These are phyloP conservation scores for Aspergillus awamori DNA, from an alignment of 2,329 filamentous ascomycete genomes.

Conservation along the genomic window DNA sequence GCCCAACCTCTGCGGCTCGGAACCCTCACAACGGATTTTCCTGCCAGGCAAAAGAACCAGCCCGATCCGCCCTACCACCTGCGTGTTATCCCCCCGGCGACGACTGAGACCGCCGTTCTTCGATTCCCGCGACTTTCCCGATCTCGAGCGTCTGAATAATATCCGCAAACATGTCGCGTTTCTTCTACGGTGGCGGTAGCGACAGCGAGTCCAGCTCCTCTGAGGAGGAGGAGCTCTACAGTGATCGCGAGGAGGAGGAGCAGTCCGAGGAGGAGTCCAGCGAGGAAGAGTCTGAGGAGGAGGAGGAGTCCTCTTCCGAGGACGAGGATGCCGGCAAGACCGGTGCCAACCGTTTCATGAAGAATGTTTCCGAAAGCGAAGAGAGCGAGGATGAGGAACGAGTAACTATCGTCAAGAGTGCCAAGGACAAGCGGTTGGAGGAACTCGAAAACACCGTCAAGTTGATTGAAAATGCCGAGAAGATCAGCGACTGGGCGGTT, in stretches of 20 bases:
- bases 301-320: constrained; percentile 54
- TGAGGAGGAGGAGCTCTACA: constrained; percentile 95
- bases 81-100: constrained; percentile 18
- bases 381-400: constrained; percentile 84
- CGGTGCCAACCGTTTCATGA: constrained; percentile 84
- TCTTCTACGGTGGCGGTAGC: constrained; percentile 95
- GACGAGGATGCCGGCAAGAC: constrained; percentile 61
- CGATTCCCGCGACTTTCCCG: constrained; percentile 26
- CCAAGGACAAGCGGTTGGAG: constrained; percentile 95
- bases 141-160: constrained; percentile 19
- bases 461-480: constrained; percentile 92
- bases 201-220: constrained; percentile 90
- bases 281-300: constrained; percentile 60
- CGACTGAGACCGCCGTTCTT: constrained; percentile 27
- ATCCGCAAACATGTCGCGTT: constrained; percentile 79
- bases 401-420: constrained; percentile 87
- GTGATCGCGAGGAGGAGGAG: constrained; percentile 70
- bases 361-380: constrained; percentile 73
- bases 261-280: constrained; percentile 58
- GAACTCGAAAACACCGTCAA: constrained; percentile 89
- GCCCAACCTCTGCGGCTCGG: constrained; percentile 31
- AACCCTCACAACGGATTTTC: constrained; percentile 33
- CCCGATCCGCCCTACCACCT: constrained; percentile 12
- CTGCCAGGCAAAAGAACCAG: constrained; percentile 19
- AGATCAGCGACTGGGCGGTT: constrained; percentile 96